Percentiles rank a stretch among this genome's conserved stretches.
These are phyloP conservation scores for Fusarium globosum DNA, from an alignment of 2,329 filamentous ascomycete genomes.

Conservation along the genomic window DNA sequence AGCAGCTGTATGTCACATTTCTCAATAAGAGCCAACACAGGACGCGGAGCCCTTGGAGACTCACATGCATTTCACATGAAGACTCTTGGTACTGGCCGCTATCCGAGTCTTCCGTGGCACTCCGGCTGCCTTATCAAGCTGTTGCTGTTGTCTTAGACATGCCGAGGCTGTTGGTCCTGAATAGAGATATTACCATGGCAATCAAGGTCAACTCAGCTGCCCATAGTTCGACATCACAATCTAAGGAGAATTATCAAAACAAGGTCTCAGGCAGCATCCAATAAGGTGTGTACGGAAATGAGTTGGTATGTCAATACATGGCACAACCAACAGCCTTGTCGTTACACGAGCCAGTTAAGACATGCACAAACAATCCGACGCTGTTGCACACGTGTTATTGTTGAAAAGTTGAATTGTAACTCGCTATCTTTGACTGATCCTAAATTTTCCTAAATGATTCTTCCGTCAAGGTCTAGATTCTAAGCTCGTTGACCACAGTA, in stretches of 20 bases:
- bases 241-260: no score
- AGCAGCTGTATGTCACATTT: not conserved
- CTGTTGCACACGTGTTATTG: not conserved
- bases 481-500: no score
- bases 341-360: no score
- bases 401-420: not conserved
- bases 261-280: not conserved
- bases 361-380: not conserved
- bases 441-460: not conserved
- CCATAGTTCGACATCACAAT: not conserved
- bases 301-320: not conserved
- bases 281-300: fast-evolving
- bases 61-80: not conserved
- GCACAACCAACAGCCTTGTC: not conserved
- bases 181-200: not conserved
- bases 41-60: fast-evolving
- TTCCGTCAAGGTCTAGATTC: not conserved
- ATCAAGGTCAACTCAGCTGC: not conserved
- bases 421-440: not conserved
- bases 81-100: fast-evolving
- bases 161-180: not conserved
- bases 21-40: not conserved
- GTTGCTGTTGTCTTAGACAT: not conserved
- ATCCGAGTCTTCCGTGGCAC: not conserved
- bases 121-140: not conserved